Evolutionary conservation across 176 grass and related monocot genomes (phyloP), one percentile per base, ranked within the genome.

Genomic region (Rhipidocladum racemiflorum): DNA sequence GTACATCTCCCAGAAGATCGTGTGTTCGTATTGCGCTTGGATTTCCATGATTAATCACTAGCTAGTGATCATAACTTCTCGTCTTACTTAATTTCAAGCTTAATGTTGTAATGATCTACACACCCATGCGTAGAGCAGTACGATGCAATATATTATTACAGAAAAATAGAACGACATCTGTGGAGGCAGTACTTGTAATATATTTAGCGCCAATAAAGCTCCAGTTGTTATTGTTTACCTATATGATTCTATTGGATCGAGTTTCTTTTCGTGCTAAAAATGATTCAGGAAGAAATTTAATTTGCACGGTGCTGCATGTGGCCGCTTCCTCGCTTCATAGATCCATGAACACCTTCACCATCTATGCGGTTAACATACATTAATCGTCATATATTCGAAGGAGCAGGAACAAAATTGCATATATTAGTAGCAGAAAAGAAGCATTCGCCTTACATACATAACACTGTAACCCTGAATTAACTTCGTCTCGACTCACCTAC

Each of bases 1-100:
- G 46, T 97, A 97, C 86, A 83, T 94, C 80, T 94, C 94, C 16
- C 85, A 90, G 90, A 91, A 85, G 94, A 86, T 97, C 63, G 90
- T 94, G 24, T 97, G 88, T 23, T 62, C 88, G 7, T 92, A 92
- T 55, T 92, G 91, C 42, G 85, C 88, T 5, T 97, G 90, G 88
- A 70, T 97, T 12, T 87, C 89, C 83, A 94, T 87, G 85, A 76
- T 73, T 24, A 91, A 88, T 54, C 89, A 82, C 56, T 87, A 82
- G 61, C 21, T 84, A 61, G 11, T 72, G 34, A 21, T 34, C 29
- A 44, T 49, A 48, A 20, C 17, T 70, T 68, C 39, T 17, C 43
- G 6, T 71, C 8, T 72, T 71, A 27, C 50, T 60, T 32, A 63
- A 32, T 56, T 40, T 9, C 38, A 1, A 61, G 6, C 71, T 85